Percentiles rank a stretch among this genome's conserved stretches.
phyloP scores from a whole-genome alignment of 495 filamentous ascomycete species.

The Penicillium pulvis region DNA sequence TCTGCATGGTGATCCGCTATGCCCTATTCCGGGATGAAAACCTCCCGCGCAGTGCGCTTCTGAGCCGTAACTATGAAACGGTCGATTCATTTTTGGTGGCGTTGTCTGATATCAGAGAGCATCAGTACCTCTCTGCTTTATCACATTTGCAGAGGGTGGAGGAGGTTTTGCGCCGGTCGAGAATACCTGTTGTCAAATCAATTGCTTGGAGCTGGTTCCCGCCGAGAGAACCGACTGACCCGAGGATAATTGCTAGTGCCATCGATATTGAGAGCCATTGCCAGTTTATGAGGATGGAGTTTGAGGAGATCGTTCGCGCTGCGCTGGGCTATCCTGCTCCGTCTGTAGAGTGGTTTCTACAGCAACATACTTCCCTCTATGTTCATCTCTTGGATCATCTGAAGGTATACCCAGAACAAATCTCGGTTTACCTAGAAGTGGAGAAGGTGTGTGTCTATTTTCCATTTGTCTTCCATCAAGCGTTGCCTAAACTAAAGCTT shows the following conservation, averaged over 20 bases:
- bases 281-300: conserved; percentile 43
- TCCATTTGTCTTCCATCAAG: not conserved
- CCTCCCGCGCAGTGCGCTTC: conserved; percentile 37
- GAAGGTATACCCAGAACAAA: conserved; percentile 36
- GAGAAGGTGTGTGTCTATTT: conserved; percentile 33
- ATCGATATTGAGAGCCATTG: conserved; percentile 49
- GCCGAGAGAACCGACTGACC: conserved; percentile 22
- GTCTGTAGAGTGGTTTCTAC: conserved; percentile 44
- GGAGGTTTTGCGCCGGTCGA: conserved; percentile 41
- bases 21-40: conserved; percentile 39
- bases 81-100: conserved; percentile 38
- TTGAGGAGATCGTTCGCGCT: conserved; percentile 45
- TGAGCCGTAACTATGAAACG: conserved; percentile 32
- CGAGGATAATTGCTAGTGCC: conserved; percentile 31
- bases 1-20: conserved; percentile 43
- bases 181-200: conserved; percentile 20
- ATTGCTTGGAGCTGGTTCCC: conserved; percentile 46
- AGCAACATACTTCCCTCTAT: conserved; percentile 43
- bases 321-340: conserved; percentile 37
- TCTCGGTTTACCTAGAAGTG: conserved; percentile 35
- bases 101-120: conserved; percentile 31
- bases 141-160: conserved; percentile 47
- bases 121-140: conserved; percentile 29
- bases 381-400: conserved; percentile 41
- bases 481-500: not conserved